A percentile compares a stretch with the other conserved stretches of the same genome.
Evolutionary conservation across 768 basidiomycete species (phyloP).

Genomic region (Hebeloma cylindrosporum): DNA sequence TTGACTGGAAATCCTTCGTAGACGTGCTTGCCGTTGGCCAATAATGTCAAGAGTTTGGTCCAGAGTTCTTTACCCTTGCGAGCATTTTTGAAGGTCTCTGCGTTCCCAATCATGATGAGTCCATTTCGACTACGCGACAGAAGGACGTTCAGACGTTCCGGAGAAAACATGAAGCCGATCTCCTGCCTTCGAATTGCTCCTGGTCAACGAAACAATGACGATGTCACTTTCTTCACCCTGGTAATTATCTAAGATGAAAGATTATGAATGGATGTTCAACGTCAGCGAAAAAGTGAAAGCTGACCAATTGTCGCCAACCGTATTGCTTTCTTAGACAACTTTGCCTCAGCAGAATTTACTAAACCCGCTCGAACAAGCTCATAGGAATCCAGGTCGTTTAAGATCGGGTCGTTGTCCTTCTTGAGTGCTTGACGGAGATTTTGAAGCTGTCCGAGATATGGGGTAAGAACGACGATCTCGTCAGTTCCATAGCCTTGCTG

Average conservation of each 20-base stretch:
- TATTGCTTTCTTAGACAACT: slow-evolving; percentile 43
- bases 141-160: slow-evolving; percentile 70
- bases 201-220: slow-evolving; percentile 58
- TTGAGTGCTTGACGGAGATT: slow-evolving; percentile 46
- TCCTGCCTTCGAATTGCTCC: slow-evolving; percentile 55
- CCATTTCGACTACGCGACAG: slow-evolving; percentile 67
- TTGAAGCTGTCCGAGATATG: slow-evolving; percentile 65
- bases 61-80: slow-evolving; percentile 50
- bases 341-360: slow-evolving; percentile 37
- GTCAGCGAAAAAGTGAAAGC: slow-evolving; percentile 10
- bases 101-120: slow-evolving; percentile 66
- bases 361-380: slow-evolving; percentile 62
- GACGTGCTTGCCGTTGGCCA: slow-evolving; percentile 40
- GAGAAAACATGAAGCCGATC: slow-evolving; percentile 73
- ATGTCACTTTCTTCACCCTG: slow-evolving; percentile 77
- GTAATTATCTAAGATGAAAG: slow-evolving; percentile 57
- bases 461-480: slow-evolving; percentile 63
- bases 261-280: neutral
- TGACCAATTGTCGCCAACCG: slow-evolving; percentile 67
- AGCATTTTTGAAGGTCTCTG: slow-evolving; percentile 53
- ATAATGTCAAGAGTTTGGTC: slow-evolving; percentile 48
- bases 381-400: slow-evolving; percentile 60
- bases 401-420: slow-evolving; percentile 53
- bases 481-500: slow-evolving; percentile 69
- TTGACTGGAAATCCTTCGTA: slow-evolving; percentile 57